Evolutionary conservation across 495 filamentous ascomycete species (phyloP), one percentile per base, ranked within the genome.

Genomic region (Penicillium crystallinum): DNA sequence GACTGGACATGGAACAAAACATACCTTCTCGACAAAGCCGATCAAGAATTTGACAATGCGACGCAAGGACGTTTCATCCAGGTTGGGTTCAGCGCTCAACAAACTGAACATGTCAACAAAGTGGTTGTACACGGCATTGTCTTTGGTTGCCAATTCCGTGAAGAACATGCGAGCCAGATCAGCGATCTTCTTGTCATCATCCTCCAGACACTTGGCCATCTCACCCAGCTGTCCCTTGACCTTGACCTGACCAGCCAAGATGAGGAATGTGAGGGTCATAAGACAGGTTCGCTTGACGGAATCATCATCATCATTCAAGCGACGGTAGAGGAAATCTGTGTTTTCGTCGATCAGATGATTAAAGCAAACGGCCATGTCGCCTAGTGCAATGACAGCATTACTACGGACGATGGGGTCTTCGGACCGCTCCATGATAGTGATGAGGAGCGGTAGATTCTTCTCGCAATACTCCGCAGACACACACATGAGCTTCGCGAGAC

Each of bases 291-390:
- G 82, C 77, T 97, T 97, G 30, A 99, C 93, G 6, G 86, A 91
- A 29, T 80, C 81, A 58, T 97, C 90, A 10, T 81, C 74, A 62
- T 99, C 93, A 38, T 91, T 92, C 2, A 99, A 79, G 29, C 93
- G 83, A 19, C 91, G 84, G 64, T 99, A 99, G 34, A 99, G 69
- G 77, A 96, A 99, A 57, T 99, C 93, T 0, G 95, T 99, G 64
- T 97, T 97, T 70, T 99, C 93, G 61, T 99, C 93, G 51, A 99
- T 97, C 33, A 99, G 82, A 59, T 99, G 93, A 64, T 99, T 99
- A 78, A 97, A 97, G 77, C 91, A 96, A 17, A 99, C 93, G 0
- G 93, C 93, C 93, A 99, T 99, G 54, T 99, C 93, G 34, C 95
- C 93, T 0, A 99, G 80, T 0, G 95, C 91, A 55, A 99, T 95